Conservation (phyloP, 208 protist genomes). For the Acanthamoeba lugdunensis region DNA sequence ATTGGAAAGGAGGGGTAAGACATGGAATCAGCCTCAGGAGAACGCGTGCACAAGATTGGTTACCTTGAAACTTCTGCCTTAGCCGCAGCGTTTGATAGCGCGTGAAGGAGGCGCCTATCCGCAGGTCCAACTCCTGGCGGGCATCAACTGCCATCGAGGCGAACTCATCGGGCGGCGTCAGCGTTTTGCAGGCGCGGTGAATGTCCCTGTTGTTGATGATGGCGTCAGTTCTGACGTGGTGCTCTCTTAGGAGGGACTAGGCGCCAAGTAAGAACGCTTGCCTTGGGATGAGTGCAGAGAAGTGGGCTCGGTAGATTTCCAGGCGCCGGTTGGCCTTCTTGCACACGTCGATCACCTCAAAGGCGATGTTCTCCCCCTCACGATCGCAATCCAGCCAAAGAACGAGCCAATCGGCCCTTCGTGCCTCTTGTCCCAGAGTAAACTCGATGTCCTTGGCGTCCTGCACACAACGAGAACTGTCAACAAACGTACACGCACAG, state of each 20-base stretch:
- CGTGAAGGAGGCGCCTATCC: conserved; percentile 93
- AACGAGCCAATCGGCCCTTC: conserved; percentile 81
- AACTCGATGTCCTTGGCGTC: conserved; percentile 88
- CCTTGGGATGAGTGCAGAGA: conserved; percentile 89
- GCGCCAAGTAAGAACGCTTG: background rate
- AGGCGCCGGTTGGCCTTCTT: conserved; percentile 77
- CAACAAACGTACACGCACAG: background rate
- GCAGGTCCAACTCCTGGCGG: conserved; percentile 91
- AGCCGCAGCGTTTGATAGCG: conserved; percentile 90
- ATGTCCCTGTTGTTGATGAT: conserved; percentile 78
- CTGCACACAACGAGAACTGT: conserved; percentile 16
- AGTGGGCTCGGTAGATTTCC: conserved; percentile 86
- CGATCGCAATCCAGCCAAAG: conserved; percentile 92
- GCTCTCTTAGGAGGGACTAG: too few species aligned
- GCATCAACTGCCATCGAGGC: conserved; percentile 89
- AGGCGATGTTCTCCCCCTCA: conserved; percentile 94
- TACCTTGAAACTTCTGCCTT: conserved; percentile 78
- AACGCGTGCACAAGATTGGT: background rate
- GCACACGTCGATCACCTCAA: conserved; percentile 90
- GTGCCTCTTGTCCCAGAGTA: conserved; percentile 86
- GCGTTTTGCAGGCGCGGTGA: conserved; percentile 80
- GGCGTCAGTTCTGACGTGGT: background rate
- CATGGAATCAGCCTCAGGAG: background rate
- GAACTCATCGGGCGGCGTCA: conserved; percentile 83
- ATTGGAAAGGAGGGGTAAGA: background rate